phyloP scores from a whole-genome alignment of 1,139 yeast species.

The Protomyces inouyei region DNA sequence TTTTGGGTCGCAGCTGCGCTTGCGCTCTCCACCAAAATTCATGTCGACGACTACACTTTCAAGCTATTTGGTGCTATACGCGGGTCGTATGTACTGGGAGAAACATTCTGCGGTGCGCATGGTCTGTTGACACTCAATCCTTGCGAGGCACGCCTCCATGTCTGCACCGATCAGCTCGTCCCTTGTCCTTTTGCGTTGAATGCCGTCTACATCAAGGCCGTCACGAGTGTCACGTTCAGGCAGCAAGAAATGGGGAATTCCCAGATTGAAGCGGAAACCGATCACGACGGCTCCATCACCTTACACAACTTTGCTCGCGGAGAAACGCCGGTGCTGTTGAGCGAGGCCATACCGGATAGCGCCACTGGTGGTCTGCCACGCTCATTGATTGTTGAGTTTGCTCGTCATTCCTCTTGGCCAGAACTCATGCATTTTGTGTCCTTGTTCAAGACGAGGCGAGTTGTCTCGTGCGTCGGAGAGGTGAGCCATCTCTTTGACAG shows the following conservation, averaged over 20 bases:
- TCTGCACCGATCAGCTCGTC: slow-evolving; percentile 29
- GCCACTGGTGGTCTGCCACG: slow-evolving; percentile 16
- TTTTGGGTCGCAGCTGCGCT: slow-evolving; percentile 47
- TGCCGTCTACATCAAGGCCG: slow-evolving; percentile 15
- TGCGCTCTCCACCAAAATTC: slow-evolving; percentile 40
- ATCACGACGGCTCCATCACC: slow-evolving; percentile 5
- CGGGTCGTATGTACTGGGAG: slow-evolving; percentile 26
- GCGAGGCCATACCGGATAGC: background rate
- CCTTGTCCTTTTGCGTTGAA: slow-evolving; percentile 9
- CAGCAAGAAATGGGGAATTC: background rate
- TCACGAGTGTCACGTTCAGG: background rate
- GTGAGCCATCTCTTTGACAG: slow-evolving; percentile 13
- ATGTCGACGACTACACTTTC: slow-evolving; percentile 38
- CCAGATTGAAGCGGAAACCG: background rate
- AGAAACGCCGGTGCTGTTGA: slow-evolving; percentile 16
- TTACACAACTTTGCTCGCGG: slow-evolving; percentile 15
- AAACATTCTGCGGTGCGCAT: background rate
- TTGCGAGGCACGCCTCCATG: slow-evolving; percentile 38
- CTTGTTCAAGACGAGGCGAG: slow-evolving; percentile 28
- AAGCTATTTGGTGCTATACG: slow-evolving; percentile 35
- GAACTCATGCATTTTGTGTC: slow-evolving; percentile 28
- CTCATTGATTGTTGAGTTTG: slow-evolving; percentile 25
- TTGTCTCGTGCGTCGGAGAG: slow-evolving; percentile 30
- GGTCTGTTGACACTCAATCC: slow-evolving; percentile 34
- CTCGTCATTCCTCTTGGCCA: slow-evolving; percentile 32